Base-by-base conservation (phyloP, 2,329 filamentous ascomycete genomes). In the Cladosporium austrohemisphaericum region DNA sequence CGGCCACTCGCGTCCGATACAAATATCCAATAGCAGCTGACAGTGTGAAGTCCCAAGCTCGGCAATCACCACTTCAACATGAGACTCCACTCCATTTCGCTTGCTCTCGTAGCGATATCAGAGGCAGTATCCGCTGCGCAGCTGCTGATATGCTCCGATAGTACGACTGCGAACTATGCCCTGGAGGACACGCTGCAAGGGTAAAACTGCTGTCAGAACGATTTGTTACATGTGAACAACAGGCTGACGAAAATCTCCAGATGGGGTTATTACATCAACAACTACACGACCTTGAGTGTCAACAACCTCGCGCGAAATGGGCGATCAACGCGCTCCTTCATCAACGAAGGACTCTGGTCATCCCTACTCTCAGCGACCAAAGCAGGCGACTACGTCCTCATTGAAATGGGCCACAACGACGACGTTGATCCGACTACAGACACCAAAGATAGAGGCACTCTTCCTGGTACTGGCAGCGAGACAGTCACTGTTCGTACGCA, bases 331-430 rank as follows among this genome's bases (percentile, higher is more conserved):
- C 52, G 56, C 1, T 56, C 54, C 14, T 58, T 58, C 50, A 60
- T 60, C 23, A 55, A 51, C 36, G 52, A 58, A 37, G 57, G 57
- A 10, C 48, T 48, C n/a, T 58, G 57, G 57, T 25, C 33, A 4
- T 22, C 35, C 3, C 43, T 61, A 3, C 44, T 61, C 11, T 33
- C 46, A 4, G 26, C 40, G 2, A 57, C 53, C 4, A n/a, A 19
- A 5, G 18, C 45, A 16, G 56, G 57, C 3, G 56, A 60, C 52
- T 57, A 52, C 29, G 57, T 61, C 2, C 16, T 61, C 9, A 59
- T 60, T 23, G 59, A 61, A 44, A 60, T 60, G 56, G 58, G 59
- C 40, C 59, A 60, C 46, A 60, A 61, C 41, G 59, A 61, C 45
- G 56, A 59, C 20, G 60, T 52, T 3, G 60, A 60, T 18, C 57